Evolutionary conservation across 257 asterid species (phyloP), one percentile per base, ranked within the genome.

Genomic region (Fraxinus pennsylvanica): DNA sequence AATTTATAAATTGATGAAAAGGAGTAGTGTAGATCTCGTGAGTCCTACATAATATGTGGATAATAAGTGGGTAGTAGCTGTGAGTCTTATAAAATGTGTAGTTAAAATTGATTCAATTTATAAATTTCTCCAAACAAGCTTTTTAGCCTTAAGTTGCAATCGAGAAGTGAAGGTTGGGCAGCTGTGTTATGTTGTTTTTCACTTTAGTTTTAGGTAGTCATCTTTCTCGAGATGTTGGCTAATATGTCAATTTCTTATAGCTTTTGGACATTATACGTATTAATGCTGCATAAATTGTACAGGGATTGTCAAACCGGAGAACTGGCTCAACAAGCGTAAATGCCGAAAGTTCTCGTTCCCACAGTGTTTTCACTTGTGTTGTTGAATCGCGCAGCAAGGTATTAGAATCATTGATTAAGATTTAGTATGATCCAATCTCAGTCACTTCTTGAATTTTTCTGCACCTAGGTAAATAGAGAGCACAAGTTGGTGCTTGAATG

Each of bases 271-370:
- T 54, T 71, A 38, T 68, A 76, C 79, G 80, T 57, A 54, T 74
- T 76, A 74, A 71, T 12, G 12, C 38, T 73, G 43, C 72, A 10
- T 81, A 71, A 82, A 65, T 68, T 68, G 54, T 85, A 79, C 88
- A 96, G 99, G 99, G 99, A 54, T 86, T 93, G 82, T 88, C 95
- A 78, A 93, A 96, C 84, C 92, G 99, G 81, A 92, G 92, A 81
- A 96, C 92, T 71, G 91, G 98, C 33, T 94, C 99, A 15, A 96
- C 99, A 61, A 85, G 91, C 82, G 87, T 91, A 78, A 96, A 96
- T 83, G 96, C 98, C 67, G 99, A 96, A 89, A 96, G 99, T 86
- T 96, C 99, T 72, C 93, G 99, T 39, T 96, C 99, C 81, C 99
- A 96, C 88, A 91, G 99, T 68, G 98, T 96, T 68, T 96, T 96